Conservation (phyloP, 345 rosid species). For the Rhodamnia rubescens region DNA sequence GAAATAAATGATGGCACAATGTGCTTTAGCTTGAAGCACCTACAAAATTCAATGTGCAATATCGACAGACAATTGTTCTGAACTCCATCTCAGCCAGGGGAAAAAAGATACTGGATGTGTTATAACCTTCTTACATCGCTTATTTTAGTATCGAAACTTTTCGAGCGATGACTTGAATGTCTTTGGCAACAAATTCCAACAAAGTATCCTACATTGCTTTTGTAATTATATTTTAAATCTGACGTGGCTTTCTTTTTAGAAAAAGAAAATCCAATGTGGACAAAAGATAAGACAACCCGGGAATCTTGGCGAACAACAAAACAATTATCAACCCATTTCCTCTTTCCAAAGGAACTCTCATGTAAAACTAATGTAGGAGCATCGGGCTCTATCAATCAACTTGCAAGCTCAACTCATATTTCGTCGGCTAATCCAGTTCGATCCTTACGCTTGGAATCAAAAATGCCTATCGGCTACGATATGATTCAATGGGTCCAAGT, state of each 20-base stretch:
- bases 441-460: too few relatives aligned
- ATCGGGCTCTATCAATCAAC: too few relatives aligned
- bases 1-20: neutral
- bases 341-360: too few relatives aligned
- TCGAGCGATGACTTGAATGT: fast-evolving
- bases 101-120: neutral
- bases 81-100: too few relatives aligned
- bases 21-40: neutral
- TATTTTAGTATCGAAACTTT: fast-evolving
- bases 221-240: neutral
- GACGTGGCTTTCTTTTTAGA: neutral
- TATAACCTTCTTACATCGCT: fast-evolving
- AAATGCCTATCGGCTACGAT: too few relatives aligned
- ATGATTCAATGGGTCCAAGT: too few relatives aligned
- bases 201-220: neutral
- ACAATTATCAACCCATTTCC: neutral
- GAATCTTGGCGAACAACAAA: neutral
- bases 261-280: neutral
- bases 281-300: neutral
- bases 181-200: fast-evolving
- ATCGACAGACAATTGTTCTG: neutral
- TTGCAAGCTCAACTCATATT: too few relatives aligned
- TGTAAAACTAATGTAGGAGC: too few relatives aligned
- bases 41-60: neutral
- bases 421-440: too few relatives aligned